A percentile compares a stretch with the other conserved stretches of the same genome.
These are phyloP conservation scores for Bipolaris gigantea DNA, from an alignment of 2,329 filamentous ascomycete species.

Conservation along the genomic window DNA sequence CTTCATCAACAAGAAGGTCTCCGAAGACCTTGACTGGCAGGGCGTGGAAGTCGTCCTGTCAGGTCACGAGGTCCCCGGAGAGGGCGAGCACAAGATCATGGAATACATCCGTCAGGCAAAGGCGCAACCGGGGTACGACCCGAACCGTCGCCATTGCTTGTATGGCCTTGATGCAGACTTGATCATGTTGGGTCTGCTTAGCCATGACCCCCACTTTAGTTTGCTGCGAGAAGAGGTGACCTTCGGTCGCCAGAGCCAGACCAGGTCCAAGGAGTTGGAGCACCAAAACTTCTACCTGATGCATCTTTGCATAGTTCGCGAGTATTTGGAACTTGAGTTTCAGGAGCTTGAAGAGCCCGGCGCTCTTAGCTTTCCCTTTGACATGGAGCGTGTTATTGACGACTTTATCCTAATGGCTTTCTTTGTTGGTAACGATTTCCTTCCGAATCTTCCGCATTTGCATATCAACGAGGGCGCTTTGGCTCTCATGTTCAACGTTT, in stretches of 20 bases:
- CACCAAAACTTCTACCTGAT: slow-evolving; percentile 98
- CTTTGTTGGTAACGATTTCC: slow-evolving; percentile 98
- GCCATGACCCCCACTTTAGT: slow-evolving; percentile 98
- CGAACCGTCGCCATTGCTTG: slow-evolving; percentile 92
- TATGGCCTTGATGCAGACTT: slow-evolving; percentile 97
- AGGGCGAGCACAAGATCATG: slow-evolving; percentile 99
- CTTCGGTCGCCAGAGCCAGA: slow-evolving; percentile 83
- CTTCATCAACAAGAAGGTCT: slow-evolving; percentile 98
- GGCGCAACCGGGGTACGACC: slow-evolving; percentile 88
- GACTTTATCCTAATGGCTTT: slow-evolving; percentile 99
- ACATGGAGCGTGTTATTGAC: slow-evolving; percentile 95
- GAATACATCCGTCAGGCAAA: slow-evolving; percentile 98
- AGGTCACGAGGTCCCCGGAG: slow-evolving; percentile 95
- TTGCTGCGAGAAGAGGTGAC: slow-evolving; percentile 96
- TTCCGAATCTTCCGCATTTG: slow-evolving; percentile 91
- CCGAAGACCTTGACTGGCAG: slow-evolving; percentile 96
- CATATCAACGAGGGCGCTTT: slow-evolving; percentile 98
- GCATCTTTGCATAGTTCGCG: slow-evolving; percentile 95
- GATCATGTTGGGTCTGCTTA: slow-evolving; percentile 97
- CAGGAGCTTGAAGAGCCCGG: slow-evolving; percentile 82
- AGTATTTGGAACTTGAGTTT: slow-evolving; percentile 96
- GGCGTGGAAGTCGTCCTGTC: slow-evolving; percentile 94
- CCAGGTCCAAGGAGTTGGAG: slow-evolving; percentile 93
- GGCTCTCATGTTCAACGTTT: slow-evolving; percentile 95
- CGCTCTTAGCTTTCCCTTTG: slow-evolving; percentile 74